Evolutionary conservation across 2,329 filamentous ascomycete species (phyloP).

Genomic region (Metarhizium album): DNA sequence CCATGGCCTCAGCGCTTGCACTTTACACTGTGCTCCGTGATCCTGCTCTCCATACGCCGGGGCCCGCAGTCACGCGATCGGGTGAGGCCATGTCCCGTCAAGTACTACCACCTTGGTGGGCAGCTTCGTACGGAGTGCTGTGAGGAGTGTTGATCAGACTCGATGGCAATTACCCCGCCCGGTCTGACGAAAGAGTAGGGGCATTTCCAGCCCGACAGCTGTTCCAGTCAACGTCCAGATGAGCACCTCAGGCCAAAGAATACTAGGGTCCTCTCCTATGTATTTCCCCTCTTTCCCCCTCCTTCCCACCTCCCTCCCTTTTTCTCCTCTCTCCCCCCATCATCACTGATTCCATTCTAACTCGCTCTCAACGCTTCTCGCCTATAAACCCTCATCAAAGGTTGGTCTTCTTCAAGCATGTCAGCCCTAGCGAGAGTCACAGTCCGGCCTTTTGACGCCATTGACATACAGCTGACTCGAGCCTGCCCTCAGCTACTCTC

Average conservation of each 20-base stretch:
- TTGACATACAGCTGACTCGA: background rate
- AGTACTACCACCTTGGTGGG: background rate
- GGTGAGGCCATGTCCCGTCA: conserved; percentile 5
- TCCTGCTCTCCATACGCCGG: background rate
- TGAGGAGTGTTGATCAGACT: background rate
- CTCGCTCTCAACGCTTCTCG: background rate
- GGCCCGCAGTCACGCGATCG: conserved; percentile 10
- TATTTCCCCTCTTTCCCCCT: conserved; percentile 16
- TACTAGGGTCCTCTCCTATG: conserved; percentile 18
- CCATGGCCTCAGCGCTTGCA: background rate
- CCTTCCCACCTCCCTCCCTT: conserved; percentile 16
- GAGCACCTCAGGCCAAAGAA: conserved; percentile 14
- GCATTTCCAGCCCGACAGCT: conserved; percentile 8
- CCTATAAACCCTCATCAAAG: conserved; percentile 1
- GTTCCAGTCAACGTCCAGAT: background rate
- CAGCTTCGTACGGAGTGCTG: background rate
- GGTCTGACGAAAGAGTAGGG: conserved; percentile 29
- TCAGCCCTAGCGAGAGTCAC: background rate
- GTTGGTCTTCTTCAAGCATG: conserved; percentile 5
- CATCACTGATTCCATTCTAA: conserved; percentile 1
- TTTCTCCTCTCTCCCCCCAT: conserved; percentile 12
- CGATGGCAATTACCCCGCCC: conserved; percentile 30
- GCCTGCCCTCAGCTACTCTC: too few species aligned
- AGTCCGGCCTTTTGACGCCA: background rate
- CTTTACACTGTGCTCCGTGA: background rate